Evolutionary conservation across 306 rosid species (phyloP).

Genomic region (Crataegus laevigata): DNA sequence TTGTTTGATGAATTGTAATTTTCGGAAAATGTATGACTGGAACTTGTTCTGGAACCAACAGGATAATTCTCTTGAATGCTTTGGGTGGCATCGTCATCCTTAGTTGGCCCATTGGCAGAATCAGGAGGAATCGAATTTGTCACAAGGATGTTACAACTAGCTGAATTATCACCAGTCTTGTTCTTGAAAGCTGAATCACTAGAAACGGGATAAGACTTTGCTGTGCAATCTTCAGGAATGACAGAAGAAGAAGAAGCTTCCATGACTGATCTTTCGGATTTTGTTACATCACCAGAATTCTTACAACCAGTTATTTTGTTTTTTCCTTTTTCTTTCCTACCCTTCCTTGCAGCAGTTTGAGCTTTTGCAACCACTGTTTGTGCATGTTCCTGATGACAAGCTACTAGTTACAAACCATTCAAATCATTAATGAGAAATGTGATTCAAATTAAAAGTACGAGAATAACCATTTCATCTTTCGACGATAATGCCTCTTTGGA

Average conservation of each 20-base stretch:
- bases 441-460: conserved; percentile 14
- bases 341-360: conserved; percentile 53
- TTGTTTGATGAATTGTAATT: conserved; percentile 23
- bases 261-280: conserved; percentile 24
- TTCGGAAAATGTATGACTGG: conserved; percentile 21
- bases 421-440: conserved; percentile 31
- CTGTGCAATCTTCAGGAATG: conserved; percentile 39
- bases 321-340: conserved; percentile 56
- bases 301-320: conserved; percentile 31
- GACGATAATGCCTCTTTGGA: conserved; percentile 32
- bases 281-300: conserved; percentile 22
- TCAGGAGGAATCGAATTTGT: conserved; percentile 35
- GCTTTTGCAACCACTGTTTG: conserved; percentile 35
- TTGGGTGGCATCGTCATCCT: conserved; percentile 23
- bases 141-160: conserved; percentile 28
- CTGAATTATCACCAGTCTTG: conserved; percentile 28
- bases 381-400: conserved; percentile 57
- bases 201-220: conserved; percentile 17
- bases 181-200: conserved; percentile 30
- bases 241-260: conserved; percentile 37
- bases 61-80: conserved; percentile 31
- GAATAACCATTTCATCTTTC: conserved; percentile 41
- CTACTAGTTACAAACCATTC: conserved; percentile 43
- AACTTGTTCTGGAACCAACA: conserved; percentile 30
- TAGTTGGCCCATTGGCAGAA: conserved; percentile 26